Evolutionary conservation across 2,329 filamentous ascomycete genomes (phyloP).

Genomic region (Nectriaceae sp.): DNA sequence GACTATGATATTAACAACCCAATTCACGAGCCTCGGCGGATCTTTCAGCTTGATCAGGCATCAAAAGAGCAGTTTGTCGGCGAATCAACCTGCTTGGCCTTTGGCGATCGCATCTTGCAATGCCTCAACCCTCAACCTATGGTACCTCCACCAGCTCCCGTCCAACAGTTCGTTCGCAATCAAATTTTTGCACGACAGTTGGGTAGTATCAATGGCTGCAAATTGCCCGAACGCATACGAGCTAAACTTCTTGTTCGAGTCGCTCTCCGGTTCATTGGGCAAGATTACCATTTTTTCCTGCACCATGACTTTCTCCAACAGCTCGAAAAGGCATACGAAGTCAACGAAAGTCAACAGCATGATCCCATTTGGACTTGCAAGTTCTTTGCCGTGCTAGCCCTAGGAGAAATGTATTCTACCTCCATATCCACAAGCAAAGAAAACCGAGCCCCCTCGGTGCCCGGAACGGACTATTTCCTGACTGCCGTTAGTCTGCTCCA

Average conservation of each 20-base stretch:
- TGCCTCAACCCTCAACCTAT: constrained; percentile 11
- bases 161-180: constrained; percentile 9
- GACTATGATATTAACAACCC: constrained; percentile 12
- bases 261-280: constrained; percentile 17
- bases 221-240: constrained; percentile 14
- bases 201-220: constrained; percentile 1
- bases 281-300: constrained; percentile 16
- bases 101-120: constrained; percentile 15
- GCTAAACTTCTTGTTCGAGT: constrained; percentile 16
- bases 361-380: constrained; percentile 11
- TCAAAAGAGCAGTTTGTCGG: constrained; percentile 14
- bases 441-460: constrained; percentile 2
- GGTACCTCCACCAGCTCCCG: background rate
- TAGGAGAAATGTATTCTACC: constrained; percentile 16
- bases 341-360: background rate
- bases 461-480: constrained; percentile 12
- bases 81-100: constrained; percentile 14
- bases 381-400: constrained; percentile 11
- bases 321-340: constrained; percentile 7
- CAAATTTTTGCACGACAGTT: constrained; percentile 9
- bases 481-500: constrained; percentile 12
- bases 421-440: constrained; percentile 5
- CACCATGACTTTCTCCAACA: constrained; percentile 13
- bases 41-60: constrained; percentile 11
- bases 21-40: constrained; percentile 5